Percentiles rank a stretch among this genome's conserved stretches.
Conservation (phyloP, 352 stramenopile genomes). For the Thalassiosira mediterranea region DNA sequence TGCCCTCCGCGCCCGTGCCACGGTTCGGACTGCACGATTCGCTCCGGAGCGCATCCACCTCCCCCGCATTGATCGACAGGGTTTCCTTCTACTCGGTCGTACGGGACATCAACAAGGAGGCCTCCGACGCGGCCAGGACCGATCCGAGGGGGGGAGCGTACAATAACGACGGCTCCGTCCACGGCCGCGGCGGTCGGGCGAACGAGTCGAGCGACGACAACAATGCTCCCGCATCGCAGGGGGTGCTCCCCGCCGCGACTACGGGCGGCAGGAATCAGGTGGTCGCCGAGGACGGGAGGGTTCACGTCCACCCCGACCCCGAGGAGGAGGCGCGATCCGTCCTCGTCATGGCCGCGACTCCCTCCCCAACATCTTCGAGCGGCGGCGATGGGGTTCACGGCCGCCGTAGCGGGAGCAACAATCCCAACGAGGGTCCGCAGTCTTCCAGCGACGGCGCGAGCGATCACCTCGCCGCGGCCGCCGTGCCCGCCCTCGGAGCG, state of each 20-base stretch:
- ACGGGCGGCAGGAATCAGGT: constrained; percentile 17
- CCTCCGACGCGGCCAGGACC: constrained; percentile 59
- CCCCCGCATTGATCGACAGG: constrained; percentile 63
- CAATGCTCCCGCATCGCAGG: neutral
- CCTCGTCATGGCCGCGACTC: constrained; percentile 21
- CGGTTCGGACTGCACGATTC: constrained; percentile 36
- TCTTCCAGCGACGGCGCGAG: constrained; percentile 35
- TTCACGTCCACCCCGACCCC: constrained; percentile 48
- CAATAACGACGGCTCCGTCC: constrained; percentile 25
- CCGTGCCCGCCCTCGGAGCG: constrained; percentile 37
- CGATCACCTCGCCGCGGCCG: constrained; percentile 32
- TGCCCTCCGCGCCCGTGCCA: constrained; percentile 34
- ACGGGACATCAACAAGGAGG: constrained; percentile 84
- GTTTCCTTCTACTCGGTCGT: constrained; percentile 80
- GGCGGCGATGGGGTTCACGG: neutral
- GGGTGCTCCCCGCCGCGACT: neutral
- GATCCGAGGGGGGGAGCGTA: constrained; percentile 49
- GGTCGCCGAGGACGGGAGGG: constrained; percentile 45
- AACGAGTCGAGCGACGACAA: constrained; percentile 3
- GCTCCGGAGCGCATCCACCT: constrained; percentile 59
- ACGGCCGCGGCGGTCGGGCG: constrained; percentile 10
- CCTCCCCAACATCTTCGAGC: neutral
- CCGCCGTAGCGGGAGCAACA: neutral
- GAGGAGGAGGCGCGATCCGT: constrained; percentile 32
- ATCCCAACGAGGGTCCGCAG: constrained; percentile 22